These are phyloP conservation scores for Podospora australis DNA, from an alignment of 495 filamentous ascomycete species.

Conservation along the genomic window DNA sequence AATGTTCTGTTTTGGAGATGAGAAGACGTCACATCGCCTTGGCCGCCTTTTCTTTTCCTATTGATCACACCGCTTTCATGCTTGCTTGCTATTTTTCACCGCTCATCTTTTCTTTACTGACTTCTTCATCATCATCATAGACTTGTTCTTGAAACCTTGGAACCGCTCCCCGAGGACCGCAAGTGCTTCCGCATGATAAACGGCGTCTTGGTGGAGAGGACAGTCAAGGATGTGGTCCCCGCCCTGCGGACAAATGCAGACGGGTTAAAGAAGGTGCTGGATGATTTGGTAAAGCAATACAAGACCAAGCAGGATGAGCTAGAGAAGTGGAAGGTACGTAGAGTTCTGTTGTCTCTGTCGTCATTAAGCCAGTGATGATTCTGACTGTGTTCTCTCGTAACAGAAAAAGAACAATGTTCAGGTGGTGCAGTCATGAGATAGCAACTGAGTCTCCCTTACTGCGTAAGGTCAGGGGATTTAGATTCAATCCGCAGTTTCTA, in stretches of 20 bases:
- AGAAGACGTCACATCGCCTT: slow-evolving; percentile 18
- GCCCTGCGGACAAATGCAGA: slow-evolving; percentile 91
- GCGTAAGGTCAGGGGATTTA: background rate
- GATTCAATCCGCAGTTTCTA: no score
- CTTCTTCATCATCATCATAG: slow-evolving; percentile 41
- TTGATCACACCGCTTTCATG: slow-evolving; percentile 34
- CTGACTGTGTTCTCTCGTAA: slow-evolving; percentile 17
- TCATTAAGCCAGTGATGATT: background rate
- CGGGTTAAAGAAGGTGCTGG: slow-evolving; percentile 90
- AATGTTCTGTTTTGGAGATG: no score
- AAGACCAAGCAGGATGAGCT: slow-evolving; percentile 89
- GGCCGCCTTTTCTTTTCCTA: slow-evolving; percentile 3
- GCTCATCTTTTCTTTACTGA: slow-evolving; percentile 24
- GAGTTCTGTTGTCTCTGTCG: no score
- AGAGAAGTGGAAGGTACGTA: slow-evolving; percentile 93
- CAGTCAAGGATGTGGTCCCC: slow-evolving; percentile 85
- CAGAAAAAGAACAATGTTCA: slow-evolving; percentile 99
- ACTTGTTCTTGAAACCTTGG: slow-evolving; percentile 90
- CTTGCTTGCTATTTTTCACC: slow-evolving; percentile 19
- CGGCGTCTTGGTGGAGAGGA: slow-evolving; percentile 89
- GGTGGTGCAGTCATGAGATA: slow-evolving; percentile 69
- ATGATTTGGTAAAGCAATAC: slow-evolving; percentile 95
- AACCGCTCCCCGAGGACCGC: slow-evolving; percentile 73
- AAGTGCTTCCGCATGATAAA: slow-evolving; percentile 99
- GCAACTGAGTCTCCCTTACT: no score